A percentile compares a stretch with the other conserved stretches of the same genome.
These are phyloP conservation scores for Condylostoma magnum DNA, from an alignment of 169 alveolate genomes.

Conservation along the genomic window DNA sequence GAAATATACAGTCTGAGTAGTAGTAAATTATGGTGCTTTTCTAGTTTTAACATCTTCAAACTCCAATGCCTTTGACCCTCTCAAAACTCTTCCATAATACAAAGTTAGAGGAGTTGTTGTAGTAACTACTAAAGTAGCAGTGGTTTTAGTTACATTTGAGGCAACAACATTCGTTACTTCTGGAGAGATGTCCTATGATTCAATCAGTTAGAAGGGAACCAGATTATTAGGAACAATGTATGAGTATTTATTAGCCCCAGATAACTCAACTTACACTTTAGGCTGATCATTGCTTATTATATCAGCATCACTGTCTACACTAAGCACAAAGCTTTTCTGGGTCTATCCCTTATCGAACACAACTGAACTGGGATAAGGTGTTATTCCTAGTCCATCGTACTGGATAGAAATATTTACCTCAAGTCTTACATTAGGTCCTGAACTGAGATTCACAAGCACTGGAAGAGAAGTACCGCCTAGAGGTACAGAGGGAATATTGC, in stretches of 20 bases:
- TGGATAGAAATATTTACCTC: slow-evolving; percentile 12
- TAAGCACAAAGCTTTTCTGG: background rate
- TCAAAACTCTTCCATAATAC: slow-evolving; percentile 34
- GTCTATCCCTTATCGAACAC: background rate
- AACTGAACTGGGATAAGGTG: background rate
- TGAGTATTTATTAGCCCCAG: slow-evolving; percentile 15
- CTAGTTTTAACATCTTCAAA: background rate
- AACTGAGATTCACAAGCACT: slow-evolving; percentile 1
- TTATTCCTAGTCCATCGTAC: background rate
- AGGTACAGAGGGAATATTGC: slow-evolving; percentile 31
- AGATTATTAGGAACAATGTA: slow-evolving; percentile 12
- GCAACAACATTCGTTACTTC: slow-evolving; percentile 16
- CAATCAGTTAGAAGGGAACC: slow-evolving; percentile 13
- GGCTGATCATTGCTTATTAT: background rate
- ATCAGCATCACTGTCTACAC: background rate
- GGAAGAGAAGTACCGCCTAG: slow-evolving; percentile 42
- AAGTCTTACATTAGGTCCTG: slow-evolving; percentile 41
- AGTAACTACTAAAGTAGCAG: slow-evolving; percentile 32
- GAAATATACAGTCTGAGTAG: background rate
- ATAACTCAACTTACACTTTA: background rate
- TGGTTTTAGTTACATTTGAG: slow-evolving; percentile 28
- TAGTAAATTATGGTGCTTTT: background rate
- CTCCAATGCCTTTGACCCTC: slow-evolving; percentile 38
- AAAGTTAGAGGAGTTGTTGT: slow-evolving; percentile 24
- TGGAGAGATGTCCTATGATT: slow-evolving; percentile 17